Evolutionary conservation across 2,329 filamentous ascomycete genomes (phyloP).

Genomic region (Claviceps sp.): DNA sequence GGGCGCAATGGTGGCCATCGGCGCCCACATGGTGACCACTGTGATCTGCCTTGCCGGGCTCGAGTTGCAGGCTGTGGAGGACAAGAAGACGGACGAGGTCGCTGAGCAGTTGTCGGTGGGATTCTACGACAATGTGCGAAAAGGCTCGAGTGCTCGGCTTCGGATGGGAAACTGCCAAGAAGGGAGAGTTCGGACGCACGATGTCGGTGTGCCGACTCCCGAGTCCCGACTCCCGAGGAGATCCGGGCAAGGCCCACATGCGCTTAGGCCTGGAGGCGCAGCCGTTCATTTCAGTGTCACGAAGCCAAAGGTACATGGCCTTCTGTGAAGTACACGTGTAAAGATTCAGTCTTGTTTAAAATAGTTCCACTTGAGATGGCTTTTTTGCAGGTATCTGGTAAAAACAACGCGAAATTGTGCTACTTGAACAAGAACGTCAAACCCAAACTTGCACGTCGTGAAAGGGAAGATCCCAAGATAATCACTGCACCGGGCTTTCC

Average conservation of each 20-base stretch:
- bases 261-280: background rate
- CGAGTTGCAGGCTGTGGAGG: constrained; percentile 21
- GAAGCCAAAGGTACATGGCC: no score
- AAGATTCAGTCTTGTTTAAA: no score
- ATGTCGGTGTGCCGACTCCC: background rate
- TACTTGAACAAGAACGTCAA: no score
- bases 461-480: no score
- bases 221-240: background rate
- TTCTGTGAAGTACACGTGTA: no score
- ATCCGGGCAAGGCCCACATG: background rate
- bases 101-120: constrained; percentile 25
- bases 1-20: constrained; percentile 19
- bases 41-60: constrained; percentile 21
- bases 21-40: constrained; percentile 25
- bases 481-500: no score
- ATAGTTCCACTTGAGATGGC: no score
- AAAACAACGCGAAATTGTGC: no score
- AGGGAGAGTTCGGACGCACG: background rate
- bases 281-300: no score
- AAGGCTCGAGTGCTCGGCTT: constrained; percentile 4
- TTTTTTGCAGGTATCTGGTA: no score
- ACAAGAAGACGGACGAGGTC: constrained; percentile 27
- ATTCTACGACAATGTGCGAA: constrained; percentile 31
- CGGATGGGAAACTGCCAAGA: background rate
- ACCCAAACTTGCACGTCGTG: no score